Base-by-base conservation (phyloP, 2,329 filamentous ascomycete genomes). In the Teratosphaeria pseudoeucalypti region DNA sequence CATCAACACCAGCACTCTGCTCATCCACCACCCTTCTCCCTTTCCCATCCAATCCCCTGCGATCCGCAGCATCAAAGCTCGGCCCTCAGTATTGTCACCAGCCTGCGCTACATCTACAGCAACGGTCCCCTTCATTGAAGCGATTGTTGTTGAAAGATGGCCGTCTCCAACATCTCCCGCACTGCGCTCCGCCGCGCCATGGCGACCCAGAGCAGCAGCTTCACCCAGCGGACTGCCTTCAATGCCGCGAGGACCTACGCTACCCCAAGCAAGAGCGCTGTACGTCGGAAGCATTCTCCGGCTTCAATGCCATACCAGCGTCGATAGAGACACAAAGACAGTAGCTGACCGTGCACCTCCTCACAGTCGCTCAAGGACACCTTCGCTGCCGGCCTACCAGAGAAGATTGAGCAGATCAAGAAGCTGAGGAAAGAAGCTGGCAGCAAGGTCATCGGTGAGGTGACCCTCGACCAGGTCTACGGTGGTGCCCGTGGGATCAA, bases 331-430 rank as follows among this genome's bases (percentile, higher is more conserved):
- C 23, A n/a, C 12, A 19, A 19, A 19, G 43, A 49, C 43, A 23
- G 19, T 11, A 23, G 57, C 60, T 59, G 34, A 54, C 16, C 57
- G 65, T 66, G 58, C 70, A 60, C 70, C 37, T 56, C 57, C 66
- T 66, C 59, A 70, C 60, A 99, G 94, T 91, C 91, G 70, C 81
- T 99, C 75, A 99, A 99, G 84, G 94, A 99, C 78, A 92, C 91
- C 75, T 97, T 99, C 78, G 92, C 92, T 75, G 92, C 94, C 77
- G 88, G 92, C 74, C 83, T 99, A 65, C 94, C 94, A 71, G 90
- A 87, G 77, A 95, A 97, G 85, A 88, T 96, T 75, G 94, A 99
- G 81, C 90, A 97, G 85, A 91, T 99, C 83, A 99, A 99, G 90
- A 86, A 90, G 78, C 87, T 99, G 73, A 86, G 90, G 78, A 96